phyloP scores from a whole-genome alignment of 495 filamentous ascomycete species.

The Xylaria bambusicola region DNA sequence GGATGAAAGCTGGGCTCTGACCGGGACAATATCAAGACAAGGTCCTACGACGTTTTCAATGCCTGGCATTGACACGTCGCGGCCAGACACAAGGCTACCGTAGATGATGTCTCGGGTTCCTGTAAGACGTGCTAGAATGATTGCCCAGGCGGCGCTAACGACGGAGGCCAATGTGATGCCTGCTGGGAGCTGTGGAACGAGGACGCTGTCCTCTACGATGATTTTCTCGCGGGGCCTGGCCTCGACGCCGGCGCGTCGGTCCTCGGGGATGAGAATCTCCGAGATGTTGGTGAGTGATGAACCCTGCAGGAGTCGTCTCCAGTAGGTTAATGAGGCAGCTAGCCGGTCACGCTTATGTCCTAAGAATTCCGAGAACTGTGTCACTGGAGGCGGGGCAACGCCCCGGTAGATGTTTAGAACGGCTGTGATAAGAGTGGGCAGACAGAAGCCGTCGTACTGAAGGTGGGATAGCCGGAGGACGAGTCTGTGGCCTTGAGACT shows the following conservation, averaged over 20 bases:
- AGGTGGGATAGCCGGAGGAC: not conserved
- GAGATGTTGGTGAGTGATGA: too few species aligned
- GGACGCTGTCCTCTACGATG: not conserved
- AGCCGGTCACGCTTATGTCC: too few species aligned
- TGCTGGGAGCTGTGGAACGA: not conserved
- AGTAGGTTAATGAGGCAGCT: too few species aligned
- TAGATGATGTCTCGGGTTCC: slow-evolving; percentile 53
- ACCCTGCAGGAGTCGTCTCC: too few species aligned
- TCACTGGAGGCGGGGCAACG: too few species aligned
- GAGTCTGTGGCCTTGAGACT: not conserved
- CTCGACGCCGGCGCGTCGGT: too few species aligned
- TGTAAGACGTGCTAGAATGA: slow-evolving; percentile 51
- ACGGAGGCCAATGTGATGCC: slow-evolving; percentile 51
- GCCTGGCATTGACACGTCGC: slow-evolving; percentile 23
- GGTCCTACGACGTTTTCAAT: slow-evolving; percentile 49
- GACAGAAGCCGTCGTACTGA: slow-evolving; percentile 1
- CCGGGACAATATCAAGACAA: slow-evolving; percentile 62
- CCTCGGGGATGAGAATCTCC: too few species aligned
- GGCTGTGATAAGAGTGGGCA: not conserved
- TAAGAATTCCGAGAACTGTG: too few species aligned
- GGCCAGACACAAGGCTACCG: slow-evolving; percentile 27
- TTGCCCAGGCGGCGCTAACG: slow-evolving; percentile 59
- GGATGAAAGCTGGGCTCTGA: slow-evolving; percentile 51
- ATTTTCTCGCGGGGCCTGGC: not conserved
- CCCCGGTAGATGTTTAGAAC: too few species aligned